Conservation (phyloP, 2,329 filamentous ascomycete genomes). For the Metarhizium rileyi region DNA sequence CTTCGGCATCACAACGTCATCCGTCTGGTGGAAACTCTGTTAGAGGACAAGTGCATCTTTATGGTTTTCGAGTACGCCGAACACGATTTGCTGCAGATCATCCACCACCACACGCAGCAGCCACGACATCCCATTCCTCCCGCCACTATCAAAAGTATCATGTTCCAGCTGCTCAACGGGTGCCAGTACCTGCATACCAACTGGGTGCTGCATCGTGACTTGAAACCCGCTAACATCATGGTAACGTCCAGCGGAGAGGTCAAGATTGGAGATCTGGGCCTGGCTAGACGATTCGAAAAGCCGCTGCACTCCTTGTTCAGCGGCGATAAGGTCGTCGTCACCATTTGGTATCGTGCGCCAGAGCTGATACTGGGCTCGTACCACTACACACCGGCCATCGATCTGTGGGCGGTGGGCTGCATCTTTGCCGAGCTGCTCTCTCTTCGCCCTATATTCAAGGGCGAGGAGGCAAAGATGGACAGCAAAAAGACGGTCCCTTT, state of each 20-base stretch:
- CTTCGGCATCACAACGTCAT: conserved; percentile 84
- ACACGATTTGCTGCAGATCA: conserved; percentile 94
- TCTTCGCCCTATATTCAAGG: conserved; percentile 91
- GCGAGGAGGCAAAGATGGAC: conserved; percentile 98
- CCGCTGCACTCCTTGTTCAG: conserved; percentile 84
- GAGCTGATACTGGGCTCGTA: conserved; percentile 83
- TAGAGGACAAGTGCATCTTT: conserved; percentile 98
- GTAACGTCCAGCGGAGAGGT: conserved; percentile 85
- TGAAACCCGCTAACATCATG: conserved; percentile 99
- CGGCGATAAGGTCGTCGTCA: conserved; percentile 96
- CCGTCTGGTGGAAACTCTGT: conserved; percentile 83
- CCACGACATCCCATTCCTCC: conserved; percentile 82
- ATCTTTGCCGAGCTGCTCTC: conserved; percentile 94
- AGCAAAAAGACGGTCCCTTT: conserved; percentile 96
- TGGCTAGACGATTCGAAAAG: conserved; percentile 89
- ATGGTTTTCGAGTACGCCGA: conserved; percentile 99
- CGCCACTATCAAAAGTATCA: conserved; percentile 80
- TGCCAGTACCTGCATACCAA: conserved; percentile 91
- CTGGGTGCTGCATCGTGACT: conserved; percentile 93
- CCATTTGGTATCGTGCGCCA: conserved; percentile 96
- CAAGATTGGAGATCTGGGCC: conserved; percentile 87
- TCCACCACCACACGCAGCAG: conserved; percentile 91
- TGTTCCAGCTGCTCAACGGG: conserved; percentile 92
- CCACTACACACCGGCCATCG: conserved; percentile 96
- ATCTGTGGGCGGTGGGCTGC: conserved; percentile 95